These are phyloP conservation scores for Artemisia annua DNA, from an alignment of 129 eudicot genomes.

Conservation along the genomic window DNA sequence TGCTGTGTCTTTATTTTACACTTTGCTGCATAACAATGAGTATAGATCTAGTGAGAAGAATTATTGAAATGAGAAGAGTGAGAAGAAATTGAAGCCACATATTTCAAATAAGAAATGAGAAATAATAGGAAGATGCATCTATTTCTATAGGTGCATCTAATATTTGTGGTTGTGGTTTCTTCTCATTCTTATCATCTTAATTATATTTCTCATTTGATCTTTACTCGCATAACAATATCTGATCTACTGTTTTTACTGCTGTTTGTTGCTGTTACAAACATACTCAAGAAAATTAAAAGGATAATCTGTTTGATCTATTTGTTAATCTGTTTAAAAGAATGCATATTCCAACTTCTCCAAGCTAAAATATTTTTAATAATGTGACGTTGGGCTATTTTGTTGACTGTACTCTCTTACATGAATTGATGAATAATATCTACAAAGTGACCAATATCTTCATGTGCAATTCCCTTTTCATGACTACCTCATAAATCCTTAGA, in stretches of 20 bases:
- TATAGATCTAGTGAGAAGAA: too few species aligned
- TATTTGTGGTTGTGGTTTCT: too few species aligned
- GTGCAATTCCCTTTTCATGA: slow-evolving; percentile 31
- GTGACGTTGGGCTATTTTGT: not conserved
- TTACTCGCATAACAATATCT: slow-evolving; percentile 13
- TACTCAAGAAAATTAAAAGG: not conserved
- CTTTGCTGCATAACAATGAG: slow-evolving; percentile 5
- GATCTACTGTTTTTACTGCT: slow-evolving; percentile 6
- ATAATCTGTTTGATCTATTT: not conserved
- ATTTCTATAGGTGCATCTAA: too few species aligned
- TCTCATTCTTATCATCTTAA: too few species aligned
- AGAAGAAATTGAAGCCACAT: too few species aligned
- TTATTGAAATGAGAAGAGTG: too few species aligned
- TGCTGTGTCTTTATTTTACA: not conserved
- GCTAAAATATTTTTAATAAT: too few species aligned
- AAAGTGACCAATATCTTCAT: slow-evolving; percentile 24
- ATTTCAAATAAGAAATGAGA: too few species aligned
- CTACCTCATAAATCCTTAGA: slow-evolving; percentile 19
- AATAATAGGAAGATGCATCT: too few species aligned
- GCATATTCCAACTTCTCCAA: not conserved
- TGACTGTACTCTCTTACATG: not conserved
- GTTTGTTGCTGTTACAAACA: not conserved
- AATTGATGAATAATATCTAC: not conserved
- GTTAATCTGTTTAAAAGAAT: not conserved
- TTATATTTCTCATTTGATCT: too few species aligned